These are phyloP conservation scores for Pythium brachiatum DNA, from an alignment of 352 stramenopile genomes.

Conservation along the genomic window DNA sequence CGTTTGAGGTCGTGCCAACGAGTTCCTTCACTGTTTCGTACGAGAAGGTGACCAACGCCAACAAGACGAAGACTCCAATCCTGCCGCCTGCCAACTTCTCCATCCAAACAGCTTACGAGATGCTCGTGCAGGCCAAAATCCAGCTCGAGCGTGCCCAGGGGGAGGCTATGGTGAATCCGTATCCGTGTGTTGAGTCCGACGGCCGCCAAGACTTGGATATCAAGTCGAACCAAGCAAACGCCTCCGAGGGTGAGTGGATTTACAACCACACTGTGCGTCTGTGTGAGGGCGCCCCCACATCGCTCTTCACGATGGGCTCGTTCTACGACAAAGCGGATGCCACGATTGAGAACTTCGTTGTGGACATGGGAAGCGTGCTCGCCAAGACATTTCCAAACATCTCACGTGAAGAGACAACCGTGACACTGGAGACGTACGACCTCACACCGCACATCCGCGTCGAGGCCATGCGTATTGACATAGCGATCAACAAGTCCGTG, in stretches of 20 bases:
- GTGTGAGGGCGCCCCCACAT: constrained; percentile 36
- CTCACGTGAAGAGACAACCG: neutral
- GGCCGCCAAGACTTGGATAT: constrained; percentile 26
- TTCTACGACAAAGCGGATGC: constrained; percentile 5
- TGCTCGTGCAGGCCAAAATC: constrained; percentile 43
- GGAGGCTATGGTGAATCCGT: constrained; percentile 30
- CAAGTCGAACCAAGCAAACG: constrained; percentile 15
- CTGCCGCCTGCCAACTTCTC: constrained; percentile 9
- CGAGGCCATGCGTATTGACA: constrained; percentile 17
- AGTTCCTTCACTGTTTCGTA: constrained; percentile 16
- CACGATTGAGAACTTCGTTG: constrained; percentile 5
- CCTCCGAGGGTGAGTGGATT: constrained; percentile 24
- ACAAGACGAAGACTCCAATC: neutral
- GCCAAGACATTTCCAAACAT: constrained; percentile 9
- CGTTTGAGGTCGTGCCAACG: constrained; percentile 10
- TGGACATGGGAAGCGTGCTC: neutral
- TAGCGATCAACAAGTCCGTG: neutral
- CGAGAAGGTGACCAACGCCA: neutral
- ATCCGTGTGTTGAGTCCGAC: constrained; percentile 43
- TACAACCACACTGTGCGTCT: constrained; percentile 31
- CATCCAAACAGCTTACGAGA: constrained; percentile 24
- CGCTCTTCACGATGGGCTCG: constrained; percentile 32
- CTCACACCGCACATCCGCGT: constrained; percentile 15
- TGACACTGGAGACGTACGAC: constrained; percentile 19
- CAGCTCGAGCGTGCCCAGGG: constrained; percentile 38